These are phyloP conservation scores for Vigna angularis DNA, from an alignment of 306 rosid genomes.

Conservation along the genomic window DNA sequence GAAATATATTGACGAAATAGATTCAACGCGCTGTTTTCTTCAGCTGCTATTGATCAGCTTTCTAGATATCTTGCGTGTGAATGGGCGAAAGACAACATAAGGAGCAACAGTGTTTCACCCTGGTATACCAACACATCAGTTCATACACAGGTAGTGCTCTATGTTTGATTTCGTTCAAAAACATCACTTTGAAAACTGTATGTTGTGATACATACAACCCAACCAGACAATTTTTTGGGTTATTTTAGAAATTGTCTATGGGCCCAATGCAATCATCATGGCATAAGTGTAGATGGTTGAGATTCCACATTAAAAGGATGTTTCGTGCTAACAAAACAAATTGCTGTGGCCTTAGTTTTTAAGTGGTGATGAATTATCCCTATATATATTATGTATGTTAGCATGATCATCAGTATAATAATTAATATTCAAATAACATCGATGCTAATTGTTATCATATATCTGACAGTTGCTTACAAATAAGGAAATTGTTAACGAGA, in stretches of 20 bases:
- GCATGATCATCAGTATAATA: background rate
- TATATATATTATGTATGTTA: too few species aligned
- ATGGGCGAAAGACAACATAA: slow-evolving; percentile 94
- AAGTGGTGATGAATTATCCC: too few species aligned
- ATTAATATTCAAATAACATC: background rate
- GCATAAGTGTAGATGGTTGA: too few species aligned
- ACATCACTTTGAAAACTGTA: too few species aligned
- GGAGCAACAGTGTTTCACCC: slow-evolving; percentile 84
- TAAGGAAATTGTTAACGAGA: slow-evolving; percentile 51
- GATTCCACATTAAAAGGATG: too few species aligned
- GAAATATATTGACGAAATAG: slow-evolving; percentile 26
- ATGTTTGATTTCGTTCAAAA: too few species aligned
- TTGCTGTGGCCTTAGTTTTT: background rate
- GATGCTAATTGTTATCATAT: slow-evolving; percentile 20
- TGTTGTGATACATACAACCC: too few species aligned
- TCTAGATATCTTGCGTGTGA: slow-evolving; percentile 83
- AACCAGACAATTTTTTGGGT: too few species aligned
- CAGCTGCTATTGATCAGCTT: slow-evolving; percentile 95
- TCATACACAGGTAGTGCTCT: slow-evolving; percentile 58
- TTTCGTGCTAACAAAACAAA: background rate
- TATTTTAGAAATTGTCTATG: too few species aligned
- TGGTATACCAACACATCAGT: slow-evolving; percentile 82
- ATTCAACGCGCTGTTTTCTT: slow-evolving; percentile 24
- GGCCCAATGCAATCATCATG: too few species aligned
- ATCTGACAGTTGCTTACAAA: slow-evolving; percentile 59